Evolutionary conservation across 345 rosid genomes (phyloP), one percentile per base, ranked within the genome.

Genomic region (Aquilaria malaccensis): DNA sequence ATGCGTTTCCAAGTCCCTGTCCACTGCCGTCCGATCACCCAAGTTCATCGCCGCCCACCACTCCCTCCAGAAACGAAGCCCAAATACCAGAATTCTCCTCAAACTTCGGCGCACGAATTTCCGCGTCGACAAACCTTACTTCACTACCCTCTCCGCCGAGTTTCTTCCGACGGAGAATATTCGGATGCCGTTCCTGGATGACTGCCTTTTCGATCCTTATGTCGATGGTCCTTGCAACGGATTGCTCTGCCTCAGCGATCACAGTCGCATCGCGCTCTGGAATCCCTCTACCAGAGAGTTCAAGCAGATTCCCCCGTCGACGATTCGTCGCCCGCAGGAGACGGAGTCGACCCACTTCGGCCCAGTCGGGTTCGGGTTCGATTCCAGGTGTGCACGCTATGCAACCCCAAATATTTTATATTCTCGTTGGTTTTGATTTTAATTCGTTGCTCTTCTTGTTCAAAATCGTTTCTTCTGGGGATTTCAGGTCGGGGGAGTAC

Each of bases 201-300:
- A 59, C 10, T 45, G 14, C 13, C 12, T 11, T 6, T n/a, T 0
- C 22, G 56, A 10, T 2, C 66, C 66, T 33, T 6, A 3, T 7
- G 47, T 62, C 33, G 33, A 32, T 33, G 57, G 66, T 37, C 49
- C 66, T 62, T 62, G 58, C 14, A 52, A 62, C 54, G 60, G 67
- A 15, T 46, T 59, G 32, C 33, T 64, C 2, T 64, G 53, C 53
- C 55, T 64, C 12, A 30, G 31, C 53, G 15, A 33, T 10, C 0
- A 1, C 13, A 55, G 2, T 50, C 33, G 43, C 14, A 33, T 11
- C 52, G 57, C 65, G 47, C 15, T 62, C 52, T 56, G 59, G 59
- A 56, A 56, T 30, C 47, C 59, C 1, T 56, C 59, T 11, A 56
- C 59, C 22, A 56, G 59, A 33, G 59, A 56, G 22, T 13, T 56